Conservation (phyloP, 179 eudicot species). For the Drosera spatulata region DNA sequence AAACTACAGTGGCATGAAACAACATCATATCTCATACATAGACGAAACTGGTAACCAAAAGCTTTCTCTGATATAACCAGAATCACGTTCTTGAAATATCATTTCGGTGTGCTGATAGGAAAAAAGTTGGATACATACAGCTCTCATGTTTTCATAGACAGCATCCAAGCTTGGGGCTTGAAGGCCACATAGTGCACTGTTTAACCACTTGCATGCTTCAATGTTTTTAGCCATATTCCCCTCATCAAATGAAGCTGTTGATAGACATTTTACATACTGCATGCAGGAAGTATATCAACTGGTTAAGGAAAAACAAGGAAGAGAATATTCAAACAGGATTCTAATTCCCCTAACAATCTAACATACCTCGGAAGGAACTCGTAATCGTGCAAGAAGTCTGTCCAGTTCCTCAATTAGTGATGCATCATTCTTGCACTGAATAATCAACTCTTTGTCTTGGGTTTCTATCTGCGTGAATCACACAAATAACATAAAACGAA, state of each 20-base stretch:
- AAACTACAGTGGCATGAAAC: no score
- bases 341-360: slow-evolving; percentile 1
- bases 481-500: no score
- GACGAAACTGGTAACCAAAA: neutral
- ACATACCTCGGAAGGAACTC: slow-evolving; percentile 76
- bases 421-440: slow-evolving; percentile 86
- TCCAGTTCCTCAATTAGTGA: slow-evolving; percentile 83
- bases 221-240: slow-evolving; percentile 71
- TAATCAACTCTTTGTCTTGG: slow-evolving; percentile 88
- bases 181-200: slow-evolving; percentile 59
- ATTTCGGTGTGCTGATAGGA: neutral
- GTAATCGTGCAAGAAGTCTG: slow-evolving; percentile 79
- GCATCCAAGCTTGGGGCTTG: slow-evolving; percentile 78
- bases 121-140: slow-evolving; percentile 41
- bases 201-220: slow-evolving; percentile 94
- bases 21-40: no score
- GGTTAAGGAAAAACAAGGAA: neutral
- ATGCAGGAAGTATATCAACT: slow-evolving; percentile 8
- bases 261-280: slow-evolving; percentile 74
- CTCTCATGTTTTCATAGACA: slow-evolving; percentile 61
- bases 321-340: slow-evolving; percentile 1
- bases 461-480: slow-evolving; percentile 61
- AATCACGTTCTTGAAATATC: neutral
- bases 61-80: neutral
- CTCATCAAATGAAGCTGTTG: slow-evolving; percentile 93